These are phyloP conservation scores for Smithsoniella earleae DNA, from an alignment of 163 green algal genomes.

Conservation along the genomic window DNA sequence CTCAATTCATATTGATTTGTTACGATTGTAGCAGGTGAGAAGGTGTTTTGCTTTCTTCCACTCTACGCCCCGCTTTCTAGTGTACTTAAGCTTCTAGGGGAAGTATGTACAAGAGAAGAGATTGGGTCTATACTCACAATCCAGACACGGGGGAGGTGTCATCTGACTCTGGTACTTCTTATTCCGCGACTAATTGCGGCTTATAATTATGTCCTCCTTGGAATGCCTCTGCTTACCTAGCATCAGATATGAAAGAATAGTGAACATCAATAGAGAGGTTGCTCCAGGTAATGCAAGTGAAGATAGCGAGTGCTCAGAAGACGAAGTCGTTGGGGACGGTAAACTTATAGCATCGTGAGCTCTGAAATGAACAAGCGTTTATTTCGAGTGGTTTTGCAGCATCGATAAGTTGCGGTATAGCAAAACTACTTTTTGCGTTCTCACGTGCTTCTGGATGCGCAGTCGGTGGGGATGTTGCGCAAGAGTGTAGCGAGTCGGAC, in stretches of 20 bases:
- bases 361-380: no score
- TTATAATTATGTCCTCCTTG: neutral
- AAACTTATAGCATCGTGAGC: no score
- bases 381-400: neutral
- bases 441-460: neutral
- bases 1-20: no score
- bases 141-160: conserved; percentile 12
- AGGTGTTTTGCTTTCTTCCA: no score
- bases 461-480: neutral
- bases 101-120: conserved; percentile 23
- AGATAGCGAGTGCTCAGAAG: neutral
- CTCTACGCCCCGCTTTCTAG: no score
- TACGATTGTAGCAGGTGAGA: no score
- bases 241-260: no score
- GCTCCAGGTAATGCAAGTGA: neutral
- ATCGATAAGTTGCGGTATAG: neutral
- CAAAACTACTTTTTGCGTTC: neutral
- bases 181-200: neutral
- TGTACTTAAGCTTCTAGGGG: no score
- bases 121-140: conserved; percentile 27
- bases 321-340: no score
- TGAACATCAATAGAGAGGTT: no score
- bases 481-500: no score
- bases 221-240: no score
- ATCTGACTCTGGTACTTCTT: conserved; percentile 3